Percentiles rank a stretch among this genome's conserved stretches.
These are phyloP conservation scores for Polyporus tsugae DNA, from an alignment of 1,284 basidiomycete species.

Conservation along the genomic window DNA sequence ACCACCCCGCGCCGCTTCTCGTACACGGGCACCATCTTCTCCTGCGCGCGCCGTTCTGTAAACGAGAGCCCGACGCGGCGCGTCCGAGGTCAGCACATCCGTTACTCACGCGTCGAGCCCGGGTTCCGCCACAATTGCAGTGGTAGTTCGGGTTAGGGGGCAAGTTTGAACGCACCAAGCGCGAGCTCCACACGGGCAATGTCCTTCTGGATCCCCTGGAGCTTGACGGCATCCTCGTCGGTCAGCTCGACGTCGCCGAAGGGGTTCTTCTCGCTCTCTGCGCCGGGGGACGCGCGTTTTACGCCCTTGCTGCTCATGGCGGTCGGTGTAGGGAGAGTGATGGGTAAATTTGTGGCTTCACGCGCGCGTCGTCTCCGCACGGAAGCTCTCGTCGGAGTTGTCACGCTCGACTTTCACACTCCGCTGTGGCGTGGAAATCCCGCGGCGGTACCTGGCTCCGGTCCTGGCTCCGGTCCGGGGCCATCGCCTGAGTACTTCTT, in stretches of 20 bases:
- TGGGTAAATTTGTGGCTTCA: constrained; percentile 34
- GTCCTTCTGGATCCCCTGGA: constrained; percentile 69
- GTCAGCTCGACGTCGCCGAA: constrained; percentile 70
- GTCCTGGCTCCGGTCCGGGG: neutral
- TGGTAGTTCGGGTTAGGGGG: constrained; percentile 5
- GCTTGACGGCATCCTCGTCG: constrained; percentile 73
- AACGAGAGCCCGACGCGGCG: constrained; percentile 13
- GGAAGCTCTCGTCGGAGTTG: constrained; percentile 32
- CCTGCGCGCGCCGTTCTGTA: constrained; percentile 69
- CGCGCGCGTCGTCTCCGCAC: constrained; percentile 30
- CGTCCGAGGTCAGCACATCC: constrained; percentile 1
- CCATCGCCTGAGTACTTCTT: neutral
- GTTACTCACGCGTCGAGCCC: constrained; percentile 1
- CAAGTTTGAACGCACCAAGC: constrained; percentile 60
- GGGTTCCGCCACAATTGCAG: neutral
- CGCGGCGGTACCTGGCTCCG: neutral
- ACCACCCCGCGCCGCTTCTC: constrained; percentile 71
- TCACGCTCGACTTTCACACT: constrained; percentile 31
- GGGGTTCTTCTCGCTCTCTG: constrained; percentile 72
- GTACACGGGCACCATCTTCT: constrained; percentile 65
- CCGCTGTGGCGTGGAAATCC: constrained; percentile 31
- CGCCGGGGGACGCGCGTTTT: constrained; percentile 80
- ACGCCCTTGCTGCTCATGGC: constrained; percentile 53
- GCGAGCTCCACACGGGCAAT: constrained; percentile 72
- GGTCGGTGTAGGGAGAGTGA: constrained; percentile 29